These are phyloP conservation scores for Taphrina sp. DNA, from an alignment of 1,139 yeast genomes.

Conservation along the genomic window DNA sequence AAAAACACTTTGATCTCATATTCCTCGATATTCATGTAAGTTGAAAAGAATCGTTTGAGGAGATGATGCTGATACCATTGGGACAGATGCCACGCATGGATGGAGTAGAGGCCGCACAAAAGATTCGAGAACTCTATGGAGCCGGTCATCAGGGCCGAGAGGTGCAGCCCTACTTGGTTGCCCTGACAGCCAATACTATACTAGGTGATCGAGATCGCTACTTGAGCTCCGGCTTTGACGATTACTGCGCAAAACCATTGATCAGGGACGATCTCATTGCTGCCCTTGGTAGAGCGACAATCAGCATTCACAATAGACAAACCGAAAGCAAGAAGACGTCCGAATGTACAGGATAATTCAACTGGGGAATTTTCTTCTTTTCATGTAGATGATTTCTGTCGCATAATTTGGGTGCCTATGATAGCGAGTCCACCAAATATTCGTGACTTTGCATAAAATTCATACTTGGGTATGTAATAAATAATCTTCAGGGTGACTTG, in stretches of 20 bases:
- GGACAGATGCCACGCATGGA: constrained; percentile 32
- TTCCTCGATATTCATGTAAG: constrained; percentile 29
- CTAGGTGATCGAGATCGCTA: constrained; percentile 84
- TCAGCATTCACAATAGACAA: no score
- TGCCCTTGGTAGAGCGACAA: constrained; percentile 2
- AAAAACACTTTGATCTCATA: constrained; percentile 54
- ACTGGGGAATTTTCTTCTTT: no score
- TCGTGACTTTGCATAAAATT: no score
- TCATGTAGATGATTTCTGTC: no score
- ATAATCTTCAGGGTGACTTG: no score
- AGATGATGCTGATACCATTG: neutral
- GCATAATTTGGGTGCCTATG: no score
- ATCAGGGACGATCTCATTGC: neutral
- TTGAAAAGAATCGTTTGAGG: neutral
- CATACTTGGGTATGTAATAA: no score
- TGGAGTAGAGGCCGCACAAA: constrained; percentile 26
- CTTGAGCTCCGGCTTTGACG: constrained; percentile 80
- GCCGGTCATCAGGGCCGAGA: neutral
- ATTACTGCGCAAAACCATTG: constrained; percentile 78
- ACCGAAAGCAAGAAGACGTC: no score
- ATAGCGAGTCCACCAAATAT: no score
- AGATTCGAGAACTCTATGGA: constrained; percentile 55
- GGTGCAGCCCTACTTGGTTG: constrained; percentile 55
- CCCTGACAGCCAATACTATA: constrained; percentile 93
- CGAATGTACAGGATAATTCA: no score